Evolutionary conservation across 805 yeast genomes (phyloP).

Genomic region (Cyberlindnera suaveolens): DNA sequence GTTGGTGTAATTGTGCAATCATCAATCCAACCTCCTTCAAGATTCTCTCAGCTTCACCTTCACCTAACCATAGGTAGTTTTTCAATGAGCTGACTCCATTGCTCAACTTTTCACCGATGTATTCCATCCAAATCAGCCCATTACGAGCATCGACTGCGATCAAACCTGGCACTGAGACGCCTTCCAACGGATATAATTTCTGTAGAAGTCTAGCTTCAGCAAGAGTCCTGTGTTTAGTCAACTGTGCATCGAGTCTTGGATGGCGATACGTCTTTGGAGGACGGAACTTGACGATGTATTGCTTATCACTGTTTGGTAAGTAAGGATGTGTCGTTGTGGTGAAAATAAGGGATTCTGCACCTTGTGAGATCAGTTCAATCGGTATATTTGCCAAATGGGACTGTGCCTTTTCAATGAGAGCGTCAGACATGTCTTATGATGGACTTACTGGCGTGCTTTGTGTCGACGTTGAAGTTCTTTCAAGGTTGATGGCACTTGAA

Average conservation of each 20-base stretch:
- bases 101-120: conserved; percentile 47
- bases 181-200: conserved; percentile 39
- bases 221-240: conserved; percentile 75
- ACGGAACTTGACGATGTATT: conserved; percentile 71
- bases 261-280: conserved; percentile 92
- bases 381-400: conserved; percentile 42
- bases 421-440: conserved; percentile 43
- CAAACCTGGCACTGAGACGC: conserved; percentile 65
- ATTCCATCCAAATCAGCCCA: conserved; percentile 89
- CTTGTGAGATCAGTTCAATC: conserved; percentile 62
- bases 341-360: conserved; percentile 87
- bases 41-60: conserved; percentile 18
- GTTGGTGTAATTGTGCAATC: conserved; percentile 64
- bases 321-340: conserved; percentile 63
- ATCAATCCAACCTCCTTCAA: conserved; percentile 55
- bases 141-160: conserved; percentile 68
- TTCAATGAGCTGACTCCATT: conserved; percentile 60
- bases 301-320: conserved; percentile 25
- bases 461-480: too few species aligned
- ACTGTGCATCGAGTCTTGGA: conserved; percentile 64
- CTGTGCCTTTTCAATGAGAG: conserved; percentile 38
- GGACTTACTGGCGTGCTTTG: neutral
- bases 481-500: too few species aligned
- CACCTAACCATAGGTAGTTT: conserved; percentile 58
- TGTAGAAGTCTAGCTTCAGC: conserved; percentile 78